phyloP scores from a whole-genome alignment of 495 filamentous ascomycete species.

The Talaromyces proteolyticus region DNA sequence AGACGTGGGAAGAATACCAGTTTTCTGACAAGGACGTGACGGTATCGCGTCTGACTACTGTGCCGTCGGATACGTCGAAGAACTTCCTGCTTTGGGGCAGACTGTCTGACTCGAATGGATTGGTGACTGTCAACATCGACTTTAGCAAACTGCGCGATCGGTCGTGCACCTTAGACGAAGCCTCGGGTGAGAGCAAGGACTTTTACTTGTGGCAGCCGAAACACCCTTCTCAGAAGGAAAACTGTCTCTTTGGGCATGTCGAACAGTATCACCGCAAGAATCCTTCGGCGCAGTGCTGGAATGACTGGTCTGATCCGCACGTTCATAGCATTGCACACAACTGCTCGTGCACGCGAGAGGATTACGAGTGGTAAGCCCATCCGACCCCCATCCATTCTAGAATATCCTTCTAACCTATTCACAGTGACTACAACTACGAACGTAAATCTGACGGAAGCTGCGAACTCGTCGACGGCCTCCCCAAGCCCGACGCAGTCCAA shows the following conservation, averaged over 20 bases:
- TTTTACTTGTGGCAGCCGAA: slow-evolving; percentile 81
- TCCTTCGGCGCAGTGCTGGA: slow-evolving; percentile 65
- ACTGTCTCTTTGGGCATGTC: slow-evolving; percentile 90
- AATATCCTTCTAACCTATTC: slow-evolving; percentile 13
- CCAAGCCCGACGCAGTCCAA: slow-evolving; percentile 57
- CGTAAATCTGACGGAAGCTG: slow-evolving; percentile 70
- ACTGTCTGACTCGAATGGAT: slow-evolving; percentile 34
- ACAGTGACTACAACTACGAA: slow-evolving; percentile 91
- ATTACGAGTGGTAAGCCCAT: slow-evolving; percentile 87
- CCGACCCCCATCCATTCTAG: neutral
- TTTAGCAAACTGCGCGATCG: slow-evolving; percentile 70
- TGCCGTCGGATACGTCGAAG: slow-evolving; percentile 81
- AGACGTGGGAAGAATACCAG: slow-evolving; percentile 64
- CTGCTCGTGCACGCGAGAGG: slow-evolving; percentile 74
- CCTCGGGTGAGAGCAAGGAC: slow-evolving; percentile 57
- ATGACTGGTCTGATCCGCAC: slow-evolving; percentile 67
- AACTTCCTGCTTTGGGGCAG: slow-evolving; percentile 88
- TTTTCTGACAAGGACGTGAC: slow-evolving; percentile 66
- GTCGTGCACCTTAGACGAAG: slow-evolving; percentile 63
- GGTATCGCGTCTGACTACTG: slow-evolving; percentile 74
- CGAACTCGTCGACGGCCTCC: slow-evolving; percentile 61
- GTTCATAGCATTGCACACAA: slow-evolving; percentile 53
- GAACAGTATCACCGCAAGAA: slow-evolving; percentile 90
- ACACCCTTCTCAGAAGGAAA: slow-evolving; percentile 66
- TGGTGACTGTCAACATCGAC: slow-evolving; percentile 75